These are phyloP conservation scores for Dysphania ambrosioides DNA, from an alignment of 148 eudicot genomes.

Conservation along the genomic window DNA sequence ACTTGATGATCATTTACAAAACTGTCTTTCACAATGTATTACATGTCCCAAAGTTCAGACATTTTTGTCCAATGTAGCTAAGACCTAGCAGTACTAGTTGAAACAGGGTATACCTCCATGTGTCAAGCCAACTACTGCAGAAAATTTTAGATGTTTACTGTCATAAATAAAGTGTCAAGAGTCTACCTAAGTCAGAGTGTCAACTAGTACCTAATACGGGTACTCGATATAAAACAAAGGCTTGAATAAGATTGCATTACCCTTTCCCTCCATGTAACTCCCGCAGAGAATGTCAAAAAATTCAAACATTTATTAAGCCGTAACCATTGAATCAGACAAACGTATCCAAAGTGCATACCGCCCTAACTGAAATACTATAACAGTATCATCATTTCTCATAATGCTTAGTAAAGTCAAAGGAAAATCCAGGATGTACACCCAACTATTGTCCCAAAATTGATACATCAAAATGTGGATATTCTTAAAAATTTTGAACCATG, in stretches of 20 bases:
- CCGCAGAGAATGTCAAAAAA: not conserved
- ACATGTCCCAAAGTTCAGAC: not conserved
- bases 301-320: not conserved
- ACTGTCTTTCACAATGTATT: slow-evolving; percentile 5
- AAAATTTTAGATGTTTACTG: not conserved
- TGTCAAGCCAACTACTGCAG: not conserved
- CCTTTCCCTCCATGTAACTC: not conserved
- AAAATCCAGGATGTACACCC: slow-evolving; percentile 14
- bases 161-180: slow-evolving; percentile 10
- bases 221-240: not conserved
- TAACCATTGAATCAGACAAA: not conserved
- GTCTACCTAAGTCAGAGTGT: not conserved
- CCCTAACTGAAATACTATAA: not conserved
- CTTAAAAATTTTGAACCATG: slow-evolving; percentile 9
- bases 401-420: not conserved
- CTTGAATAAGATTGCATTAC: not conserved
- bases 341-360: not conserved
- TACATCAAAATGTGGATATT: not conserved
- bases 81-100: not conserved
- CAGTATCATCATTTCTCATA: not conserved
- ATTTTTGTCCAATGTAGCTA: not conserved
- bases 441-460: slow-evolving; percentile 14
- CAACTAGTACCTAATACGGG: not conserved
- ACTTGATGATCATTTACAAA: not conserved
- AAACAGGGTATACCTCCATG: not conserved